Evolutionary conservation across 148 eudicot species (phyloP).

Genomic region (Cornus kousa): DNA sequence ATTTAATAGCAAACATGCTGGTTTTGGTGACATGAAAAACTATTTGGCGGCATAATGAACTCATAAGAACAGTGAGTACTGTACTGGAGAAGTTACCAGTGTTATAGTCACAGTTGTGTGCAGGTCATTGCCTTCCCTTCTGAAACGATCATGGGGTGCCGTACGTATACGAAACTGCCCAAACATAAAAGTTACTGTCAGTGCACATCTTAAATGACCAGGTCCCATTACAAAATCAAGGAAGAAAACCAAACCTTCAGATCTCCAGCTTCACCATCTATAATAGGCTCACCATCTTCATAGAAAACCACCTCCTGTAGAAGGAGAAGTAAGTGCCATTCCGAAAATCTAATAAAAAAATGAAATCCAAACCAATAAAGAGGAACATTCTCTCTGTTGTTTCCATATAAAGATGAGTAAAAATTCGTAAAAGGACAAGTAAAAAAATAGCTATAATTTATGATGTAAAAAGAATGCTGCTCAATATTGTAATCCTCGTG

Average conservation of each 20-base stretch:
- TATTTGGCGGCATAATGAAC: neutral
- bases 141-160: conserved; percentile 84
- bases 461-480: neutral
- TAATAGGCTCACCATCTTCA: conserved; percentile 93
- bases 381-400: neutral
- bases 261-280: conserved; percentile 97
- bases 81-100: conserved; percentile 45
- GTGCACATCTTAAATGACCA: neutral
- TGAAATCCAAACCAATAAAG: neutral
- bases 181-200: neutral
- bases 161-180: conserved; percentile 84
- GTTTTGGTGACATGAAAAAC: conserved; percentile 9
- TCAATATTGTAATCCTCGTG: neutral
- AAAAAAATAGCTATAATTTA: conserved; percentile 4
- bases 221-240: neutral
- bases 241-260: conserved; percentile 52
- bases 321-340: neutral
- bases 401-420: neutral
- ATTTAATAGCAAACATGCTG: conserved; percentile 9
- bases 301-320: conserved; percentile 79
- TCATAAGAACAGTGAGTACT: neutral
- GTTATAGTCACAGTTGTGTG: conserved; percentile 76
- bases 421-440: neutral
- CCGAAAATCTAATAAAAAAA: neutral
- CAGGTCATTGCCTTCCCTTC: conserved; percentile 85